Percentiles rank a stretch among this genome's conserved stretches.
These are phyloP conservation scores for Leptographium procerum DNA, from an alignment of 2,329 filamentous ascomycete genomes.

Conservation along the genomic window DNA sequence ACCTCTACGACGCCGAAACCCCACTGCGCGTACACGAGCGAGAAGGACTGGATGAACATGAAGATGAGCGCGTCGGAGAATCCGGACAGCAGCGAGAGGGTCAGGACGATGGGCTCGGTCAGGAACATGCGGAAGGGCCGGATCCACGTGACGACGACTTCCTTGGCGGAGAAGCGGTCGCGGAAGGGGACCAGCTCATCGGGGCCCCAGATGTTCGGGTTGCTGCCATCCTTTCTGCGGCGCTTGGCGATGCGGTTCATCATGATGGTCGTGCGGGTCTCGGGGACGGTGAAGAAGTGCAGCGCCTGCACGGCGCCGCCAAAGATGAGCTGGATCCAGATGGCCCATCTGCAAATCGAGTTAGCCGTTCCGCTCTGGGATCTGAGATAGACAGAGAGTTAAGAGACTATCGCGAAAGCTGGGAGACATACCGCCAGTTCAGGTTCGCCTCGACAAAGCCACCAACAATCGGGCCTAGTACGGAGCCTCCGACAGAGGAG, in stretches of 20 bases:
- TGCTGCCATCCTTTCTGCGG: conserved; percentile 50
- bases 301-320: conserved; percentile 56
- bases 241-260: conserved; percentile 71
- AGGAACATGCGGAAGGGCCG: conserved; percentile 64
- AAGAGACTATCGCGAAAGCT: neutral
- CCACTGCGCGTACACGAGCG: conserved; percentile 58
- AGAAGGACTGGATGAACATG: conserved; percentile 64
- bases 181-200: conserved; percentile 55
- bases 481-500: conserved; percentile 66
- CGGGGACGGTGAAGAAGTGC: conserved; percentile 60
- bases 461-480: conserved; percentile 67
- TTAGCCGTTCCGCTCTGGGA: neutral
- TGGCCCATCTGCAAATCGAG: conserved; percentile 30
- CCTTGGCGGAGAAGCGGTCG: conserved; percentile 45
- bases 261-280: conserved; percentile 66
- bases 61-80: conserved; percentile 69
- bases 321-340: conserved; percentile 79
- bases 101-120: conserved; percentile 63
- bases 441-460: conserved; percentile 61
- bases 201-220: conserved; percentile 57
- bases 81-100: conserved; percentile 57
- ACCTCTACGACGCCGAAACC: conserved; percentile 43
- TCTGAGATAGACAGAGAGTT: no score
- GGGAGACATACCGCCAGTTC: conserved; percentile 39
- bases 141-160: conserved; percentile 44